Percentiles rank a stretch among this genome's conserved stretches.
These are phyloP conservation scores for Fallopia convolvulus DNA, from an alignment of 148 eudicot species.

Conservation along the genomic window DNA sequence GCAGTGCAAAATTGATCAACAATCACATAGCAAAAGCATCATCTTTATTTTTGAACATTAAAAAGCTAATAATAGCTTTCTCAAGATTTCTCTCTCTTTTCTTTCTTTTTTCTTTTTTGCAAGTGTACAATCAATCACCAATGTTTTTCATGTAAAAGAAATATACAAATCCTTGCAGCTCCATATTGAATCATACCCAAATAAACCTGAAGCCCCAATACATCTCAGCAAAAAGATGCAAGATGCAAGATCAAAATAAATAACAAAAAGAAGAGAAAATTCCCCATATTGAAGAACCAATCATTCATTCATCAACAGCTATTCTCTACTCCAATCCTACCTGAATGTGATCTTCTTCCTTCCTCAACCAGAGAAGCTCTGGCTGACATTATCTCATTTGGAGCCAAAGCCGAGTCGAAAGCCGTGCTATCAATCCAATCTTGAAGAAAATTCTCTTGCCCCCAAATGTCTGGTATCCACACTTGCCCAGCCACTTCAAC, in stretches of 20 bases:
- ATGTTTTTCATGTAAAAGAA: neutral
- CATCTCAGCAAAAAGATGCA: neutral
- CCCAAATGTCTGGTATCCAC: conserved; percentile 84
- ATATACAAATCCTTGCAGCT: neutral
- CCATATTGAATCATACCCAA: neutral
- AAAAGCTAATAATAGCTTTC: conserved; percentile 1
- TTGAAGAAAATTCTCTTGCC: conserved; percentile 52
- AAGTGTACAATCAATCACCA: neutral
- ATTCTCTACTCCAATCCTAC: conserved; percentile 36
- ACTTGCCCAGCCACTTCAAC: conserved; percentile 66
- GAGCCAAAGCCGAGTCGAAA: conserved; percentile 44
- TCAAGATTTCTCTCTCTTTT: neutral
- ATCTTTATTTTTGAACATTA: neutral
- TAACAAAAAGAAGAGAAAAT: neutral
- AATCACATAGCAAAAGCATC: neutral
- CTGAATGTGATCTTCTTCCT: conserved; percentile 34
- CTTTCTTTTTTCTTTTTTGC: neutral
- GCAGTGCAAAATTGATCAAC: neutral
- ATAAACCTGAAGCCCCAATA: neutral
- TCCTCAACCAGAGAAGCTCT: conserved; percentile 48
- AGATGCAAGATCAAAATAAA: too few relatives aligned
- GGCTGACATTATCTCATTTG: conserved; percentile 40
- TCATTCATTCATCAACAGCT: conserved; percentile 18
- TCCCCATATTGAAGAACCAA: neutral
- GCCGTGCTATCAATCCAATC: conserved; percentile 64